phyloP scores from a whole-genome alignment of 768 basidiomycete genomes.

The Suillus tomentosus region DNA sequence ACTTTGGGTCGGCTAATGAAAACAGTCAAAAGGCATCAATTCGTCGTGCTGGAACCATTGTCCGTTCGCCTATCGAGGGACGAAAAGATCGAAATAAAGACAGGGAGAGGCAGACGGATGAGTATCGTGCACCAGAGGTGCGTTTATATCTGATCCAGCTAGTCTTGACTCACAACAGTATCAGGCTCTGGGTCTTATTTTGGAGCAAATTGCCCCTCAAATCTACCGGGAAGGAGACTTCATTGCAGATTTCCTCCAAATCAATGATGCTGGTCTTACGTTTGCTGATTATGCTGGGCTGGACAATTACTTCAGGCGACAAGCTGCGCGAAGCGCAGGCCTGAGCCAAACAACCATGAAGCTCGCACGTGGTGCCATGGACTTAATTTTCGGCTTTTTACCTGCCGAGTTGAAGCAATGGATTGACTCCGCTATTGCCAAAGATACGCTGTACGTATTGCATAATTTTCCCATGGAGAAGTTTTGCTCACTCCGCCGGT shows the following conservation, averaged over 20 bases:
- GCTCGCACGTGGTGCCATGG: slow-evolving; percentile 86
- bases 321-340: slow-evolving; percentile 75
- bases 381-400: slow-evolving; percentile 93
- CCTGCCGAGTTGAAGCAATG: slow-evolving; percentile 80
- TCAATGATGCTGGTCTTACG: slow-evolving; percentile 84
- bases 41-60: slow-evolving; percentile 81
- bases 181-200: slow-evolving; percentile 72
- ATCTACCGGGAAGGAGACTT: slow-evolving; percentile 88
- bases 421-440: slow-evolving; percentile 76
- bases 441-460: slow-evolving; percentile 69
- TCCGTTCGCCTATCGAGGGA: slow-evolving; percentile 72
- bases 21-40: slow-evolving; percentile 60
- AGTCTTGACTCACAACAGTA: slow-evolving; percentile 6
- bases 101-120: slow-evolving; percentile 54
- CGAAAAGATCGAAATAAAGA: slow-evolving; percentile 45
- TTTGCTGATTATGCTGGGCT: slow-evolving; percentile 95
- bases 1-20: slow-evolving; percentile 36
- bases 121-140: slow-evolving; percentile 74
- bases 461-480: slow-evolving; percentile 4
- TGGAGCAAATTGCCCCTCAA: slow-evolving; percentile 74
- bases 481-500: slow-evolving; percentile 15
- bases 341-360: slow-evolving; percentile 73
- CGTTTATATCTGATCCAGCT: slow-evolving; percentile 16
- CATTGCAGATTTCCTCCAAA: slow-evolving; percentile 88
- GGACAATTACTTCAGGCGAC: slow-evolving; percentile 91